phyloP scores from a whole-genome alignment of 2,329 filamentous ascomycete species.

The Phymatotrichopsis omnivora region DNA sequence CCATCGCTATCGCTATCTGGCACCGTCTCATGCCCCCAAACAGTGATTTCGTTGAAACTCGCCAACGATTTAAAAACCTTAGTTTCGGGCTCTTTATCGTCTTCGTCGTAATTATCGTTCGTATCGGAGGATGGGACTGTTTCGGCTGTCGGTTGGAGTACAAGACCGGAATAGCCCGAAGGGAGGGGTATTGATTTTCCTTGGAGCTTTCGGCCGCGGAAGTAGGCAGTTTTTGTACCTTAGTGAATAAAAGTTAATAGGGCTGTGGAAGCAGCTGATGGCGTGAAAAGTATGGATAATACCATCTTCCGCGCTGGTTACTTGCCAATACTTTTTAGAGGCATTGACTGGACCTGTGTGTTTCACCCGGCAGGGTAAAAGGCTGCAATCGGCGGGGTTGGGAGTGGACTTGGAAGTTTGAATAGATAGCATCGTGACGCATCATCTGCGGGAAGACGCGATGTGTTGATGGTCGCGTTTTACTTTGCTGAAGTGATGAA shows the following conservation, averaged over 20 bases:
- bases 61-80: constrained; percentile 17
- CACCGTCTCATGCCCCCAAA: constrained; percentile 25
- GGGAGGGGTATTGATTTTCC: constrained; percentile 21
- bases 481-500: no score
- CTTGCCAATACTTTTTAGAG: constrained; percentile 23
- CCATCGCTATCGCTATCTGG: constrained; percentile 18
- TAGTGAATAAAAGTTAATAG: constrained; percentile 1
- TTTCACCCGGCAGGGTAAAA: constrained; percentile 24
- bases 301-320: constrained; percentile 18
- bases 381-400: constrained; percentile 13
- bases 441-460: no score
- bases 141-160: constrained; percentile 15
- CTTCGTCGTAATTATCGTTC: constrained; percentile 7
- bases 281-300: background rate
- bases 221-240: constrained; percentile 21
- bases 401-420: no score
- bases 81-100: constrained; percentile 1
- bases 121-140: background rate
- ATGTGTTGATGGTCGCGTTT: no score
- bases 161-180: constrained; percentile 23
- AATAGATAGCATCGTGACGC: no score
- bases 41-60: constrained; percentile 20
- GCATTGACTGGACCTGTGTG: constrained; percentile 21
- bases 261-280: background rate
- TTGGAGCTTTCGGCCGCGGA: constrained; percentile 22